A percentile compares a stretch with the other conserved stretches of the same genome.
These are phyloP conservation scores for Lentinula novae-zelandiae DNA, from an alignment of 1,284 basidiomycete genomes.

Conservation along the genomic window DNA sequence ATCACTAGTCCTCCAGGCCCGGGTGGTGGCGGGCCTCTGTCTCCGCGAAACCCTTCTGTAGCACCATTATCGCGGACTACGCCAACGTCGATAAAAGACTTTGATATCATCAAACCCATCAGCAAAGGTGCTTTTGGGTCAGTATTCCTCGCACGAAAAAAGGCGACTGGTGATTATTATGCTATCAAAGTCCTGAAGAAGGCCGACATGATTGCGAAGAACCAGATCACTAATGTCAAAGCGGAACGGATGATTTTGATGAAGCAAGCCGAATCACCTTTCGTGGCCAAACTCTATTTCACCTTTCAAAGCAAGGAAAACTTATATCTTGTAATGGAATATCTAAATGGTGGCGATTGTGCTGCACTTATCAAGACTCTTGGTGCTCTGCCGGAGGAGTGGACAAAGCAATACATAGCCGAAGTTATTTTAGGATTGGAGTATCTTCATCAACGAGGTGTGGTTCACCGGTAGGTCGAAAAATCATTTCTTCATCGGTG, in stretches of 20 bases:
- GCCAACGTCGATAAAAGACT: constrained; percentile 96
- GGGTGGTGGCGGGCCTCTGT: constrained; percentile 60
- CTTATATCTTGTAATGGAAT: constrained; percentile 98
- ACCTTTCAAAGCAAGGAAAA: constrained; percentile 99
- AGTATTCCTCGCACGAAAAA: constrained; percentile 98
- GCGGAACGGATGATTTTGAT: constrained; percentile 99
- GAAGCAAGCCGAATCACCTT: constrained; percentile 99
- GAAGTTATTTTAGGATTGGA: constrained; percentile 95
- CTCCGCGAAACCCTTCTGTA: constrained; percentile 83
- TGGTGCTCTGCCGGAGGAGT: constrained; percentile 92
- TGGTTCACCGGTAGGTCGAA: constrained; percentile 88
- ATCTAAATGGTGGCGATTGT: constrained; percentile 96
- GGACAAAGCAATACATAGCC: constrained; percentile 95
- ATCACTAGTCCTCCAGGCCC: constrained; percentile 43
- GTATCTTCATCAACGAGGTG: constrained; percentile 89
- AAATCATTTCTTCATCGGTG: not conserved
- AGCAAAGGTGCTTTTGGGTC: constrained; percentile 99
- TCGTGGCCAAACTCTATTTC: constrained; percentile 97
- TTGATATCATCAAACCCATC: constrained; percentile 99
- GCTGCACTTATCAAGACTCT: constrained; percentile 94
- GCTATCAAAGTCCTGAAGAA: constrained; percentile 99
- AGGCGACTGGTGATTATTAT: constrained; percentile 96
- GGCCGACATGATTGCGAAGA: constrained; percentile 99
- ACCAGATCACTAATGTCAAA: constrained; percentile 99
- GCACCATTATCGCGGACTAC: constrained; percentile 77